phyloP scores from a whole-genome alignment of 441 rosid species.

The Lepidium campestre region DNA sequence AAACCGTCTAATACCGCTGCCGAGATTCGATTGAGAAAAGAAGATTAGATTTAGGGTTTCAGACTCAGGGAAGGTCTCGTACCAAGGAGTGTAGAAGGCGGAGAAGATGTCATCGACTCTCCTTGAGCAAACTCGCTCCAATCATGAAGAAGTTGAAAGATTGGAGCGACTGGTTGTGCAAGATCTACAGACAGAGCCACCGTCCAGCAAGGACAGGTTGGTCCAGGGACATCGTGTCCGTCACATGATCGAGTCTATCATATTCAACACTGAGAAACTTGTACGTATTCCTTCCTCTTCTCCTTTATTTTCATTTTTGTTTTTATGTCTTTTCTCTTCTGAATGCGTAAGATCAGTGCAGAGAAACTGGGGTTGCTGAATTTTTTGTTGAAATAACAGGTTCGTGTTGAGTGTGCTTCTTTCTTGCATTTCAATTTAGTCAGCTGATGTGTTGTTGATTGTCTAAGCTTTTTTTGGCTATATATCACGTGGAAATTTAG shows the following conservation, averaged over 20 bases:
- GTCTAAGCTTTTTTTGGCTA: background rate
- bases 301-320: background rate
- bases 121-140: slow-evolving; percentile 78
- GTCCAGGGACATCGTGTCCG: slow-evolving; percentile 91
- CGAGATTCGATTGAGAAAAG: background rate
- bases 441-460: background rate
- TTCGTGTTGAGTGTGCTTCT: background rate
- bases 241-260: slow-evolving; percentile 65
- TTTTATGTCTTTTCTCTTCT: background rate
- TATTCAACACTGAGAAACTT: slow-evolving; percentile 56
- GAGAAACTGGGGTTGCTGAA: background rate
- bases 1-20: background rate
- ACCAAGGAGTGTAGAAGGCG: background rate
- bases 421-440: background rate
- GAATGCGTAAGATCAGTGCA: background rate
- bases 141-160: slow-evolving; percentile 89
- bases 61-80: background rate
- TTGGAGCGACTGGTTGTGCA: slow-evolving; percentile 79
- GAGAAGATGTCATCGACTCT: slow-evolving; percentile 83
- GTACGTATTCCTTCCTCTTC: slow-evolving; percentile 29
- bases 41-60: slow-evolving; percentile 8
- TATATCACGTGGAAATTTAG: background rate
- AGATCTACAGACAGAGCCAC: slow-evolving; percentile 84
- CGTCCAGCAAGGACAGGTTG: slow-evolving; percentile 62
- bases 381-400: background rate